Base-by-base conservation (phyloP, 768 basidiomycete genomes). In the Amanita thiersii region DNA sequence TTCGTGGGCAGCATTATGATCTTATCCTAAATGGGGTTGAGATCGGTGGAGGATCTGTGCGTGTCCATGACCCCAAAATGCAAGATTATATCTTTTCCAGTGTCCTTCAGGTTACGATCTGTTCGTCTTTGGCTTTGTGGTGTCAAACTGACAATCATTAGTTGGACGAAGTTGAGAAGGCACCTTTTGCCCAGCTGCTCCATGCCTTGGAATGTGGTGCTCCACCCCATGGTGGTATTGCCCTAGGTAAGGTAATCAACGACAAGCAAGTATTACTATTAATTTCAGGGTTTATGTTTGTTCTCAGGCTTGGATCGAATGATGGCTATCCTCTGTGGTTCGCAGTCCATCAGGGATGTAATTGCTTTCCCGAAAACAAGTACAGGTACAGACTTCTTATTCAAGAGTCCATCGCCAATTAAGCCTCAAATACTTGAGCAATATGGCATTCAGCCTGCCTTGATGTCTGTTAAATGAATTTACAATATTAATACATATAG, bases 311-410 rank as follows among this genome's bases (percentile, higher is more conserved):
- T 97, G 50, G 93, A 97, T 69, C 79, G 93, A 24, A 66, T 97
- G 47, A 85, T 96, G 78, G 73, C 91, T 9, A 91, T 93, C 49
- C 72, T 97, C 2, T 92, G 89, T 67, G 77, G 80, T 48, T 75
- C 89, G 3, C 73, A 75, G 45, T 90, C 90, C 28, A 97, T 97
- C 51, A 75, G 90, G 47, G 91, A 96, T 53, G 93, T 97, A 49
- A 94, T 97, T 50, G 93, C 93, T 14, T 97, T 97, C 67, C 93
- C 93, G 6, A 97, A 97, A 68, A 84, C 86, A 5, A 76, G 79
- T 29, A 75, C 66, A 45, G 92, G 93, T 4, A 73, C 79, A 17
- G 93, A 97, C 62, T 75, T 81, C 31, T 76, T 94, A 28, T 92
- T 96, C 71, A 84, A 79, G 61, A 90, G 89, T 60, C 93, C 93